Conservation (phyloP, 768 basidiomycete genomes). For the Phylloporus sp. region DNA sequence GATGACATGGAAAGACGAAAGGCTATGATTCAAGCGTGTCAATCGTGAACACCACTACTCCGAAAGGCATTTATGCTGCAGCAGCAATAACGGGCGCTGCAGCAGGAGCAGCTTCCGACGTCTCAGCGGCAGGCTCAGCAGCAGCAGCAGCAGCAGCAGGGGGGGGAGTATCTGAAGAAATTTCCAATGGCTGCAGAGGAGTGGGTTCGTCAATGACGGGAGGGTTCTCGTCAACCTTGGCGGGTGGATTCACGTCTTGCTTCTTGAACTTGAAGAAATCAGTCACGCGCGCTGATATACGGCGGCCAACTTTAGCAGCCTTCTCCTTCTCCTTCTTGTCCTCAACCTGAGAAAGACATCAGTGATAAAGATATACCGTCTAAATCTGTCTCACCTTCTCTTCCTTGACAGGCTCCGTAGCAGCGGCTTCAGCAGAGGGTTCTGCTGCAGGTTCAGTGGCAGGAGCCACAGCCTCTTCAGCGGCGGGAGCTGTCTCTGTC, state of each 20-base stretch:
- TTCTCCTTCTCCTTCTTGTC: conserved; percentile 52
- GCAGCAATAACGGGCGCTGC: conserved; percentile 71
- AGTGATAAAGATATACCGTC: not conserved
- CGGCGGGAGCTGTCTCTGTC: conserved; percentile 41
- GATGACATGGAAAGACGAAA: conserved; percentile 34
- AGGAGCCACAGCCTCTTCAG: conserved; percentile 26
- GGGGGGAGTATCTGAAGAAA: conserved; percentile 52
- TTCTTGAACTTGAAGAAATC: conserved; percentile 80
- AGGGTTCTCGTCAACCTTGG: conserved; percentile 87
- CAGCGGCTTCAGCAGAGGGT: conserved; percentile 35
- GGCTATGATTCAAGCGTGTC: conserved; percentile 36
- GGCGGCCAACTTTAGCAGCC: conserved; percentile 68
- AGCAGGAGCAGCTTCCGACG: conserved; percentile 39
- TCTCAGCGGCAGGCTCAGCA: conserved; percentile 35
- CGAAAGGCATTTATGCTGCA: conserved; percentile 55
- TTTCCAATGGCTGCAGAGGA: conserved; percentile 81
- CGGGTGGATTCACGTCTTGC: conserved; percentile 57
- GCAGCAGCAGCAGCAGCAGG: conserved; percentile 32
- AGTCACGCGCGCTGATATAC: conserved; percentile 77
- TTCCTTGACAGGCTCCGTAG: conserved; percentile 45
- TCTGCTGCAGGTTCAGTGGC: conserved; percentile 27
- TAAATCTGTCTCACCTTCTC: conserved; percentile 45
- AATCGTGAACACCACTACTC: conserved; percentile 35
- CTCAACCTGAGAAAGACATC: conserved; percentile 31
- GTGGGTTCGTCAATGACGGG: conserved; percentile 83